Conservation (phyloP, 2,329 filamentous ascomycete genomes). For the Arachnopeziza araneosa region DNA sequence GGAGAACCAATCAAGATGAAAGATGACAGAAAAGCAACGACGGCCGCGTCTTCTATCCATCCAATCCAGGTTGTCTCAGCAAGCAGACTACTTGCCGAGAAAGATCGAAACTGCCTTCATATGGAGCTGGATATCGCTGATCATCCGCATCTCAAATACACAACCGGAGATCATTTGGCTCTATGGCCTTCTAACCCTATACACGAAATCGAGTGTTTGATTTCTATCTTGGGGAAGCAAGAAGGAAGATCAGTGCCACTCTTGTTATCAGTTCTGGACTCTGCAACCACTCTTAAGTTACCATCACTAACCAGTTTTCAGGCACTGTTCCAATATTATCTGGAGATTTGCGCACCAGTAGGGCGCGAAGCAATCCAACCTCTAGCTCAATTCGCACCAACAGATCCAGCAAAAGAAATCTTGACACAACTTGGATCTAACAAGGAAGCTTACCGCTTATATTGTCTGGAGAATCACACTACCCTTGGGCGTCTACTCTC, state of each 20-base stretch:
- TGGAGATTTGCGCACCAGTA: conserved; percentile 40
- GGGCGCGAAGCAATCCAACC: conserved; percentile 34
- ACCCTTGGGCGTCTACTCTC: conserved; percentile 16
- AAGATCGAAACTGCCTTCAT: conserved; percentile 20
- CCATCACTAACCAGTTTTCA: conserved; percentile 23
- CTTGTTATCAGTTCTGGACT: too few relatives aligned
- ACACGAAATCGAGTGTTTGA: too few relatives aligned
- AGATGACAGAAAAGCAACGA: conserved; percentile 3
- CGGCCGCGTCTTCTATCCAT: background rate
- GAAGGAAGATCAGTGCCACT: too few relatives aligned
- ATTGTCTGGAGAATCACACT: conserved; percentile 6
- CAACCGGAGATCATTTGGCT: conserved; percentile 23
- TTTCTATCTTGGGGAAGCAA: too few relatives aligned
- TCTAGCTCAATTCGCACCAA: conserved; percentile 37
- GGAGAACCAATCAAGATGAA: too few relatives aligned
- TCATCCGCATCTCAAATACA: conserved; percentile 20
- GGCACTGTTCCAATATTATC: conserved; percentile 38
- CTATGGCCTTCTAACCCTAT: conserved; percentile 21
- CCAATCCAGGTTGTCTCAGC: conserved; percentile 4
- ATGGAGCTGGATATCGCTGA: conserved; percentile 17
- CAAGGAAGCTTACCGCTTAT: conserved; percentile 10
- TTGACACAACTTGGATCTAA: conserved; percentile 6
- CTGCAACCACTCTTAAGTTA: background rate
- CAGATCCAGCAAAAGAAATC: conserved; percentile 17
- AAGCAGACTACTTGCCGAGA: conserved; percentile 9